Conservation (phyloP, 2,329 filamentous ascomycete genomes). For the Aspergillus sp. region DNA sequence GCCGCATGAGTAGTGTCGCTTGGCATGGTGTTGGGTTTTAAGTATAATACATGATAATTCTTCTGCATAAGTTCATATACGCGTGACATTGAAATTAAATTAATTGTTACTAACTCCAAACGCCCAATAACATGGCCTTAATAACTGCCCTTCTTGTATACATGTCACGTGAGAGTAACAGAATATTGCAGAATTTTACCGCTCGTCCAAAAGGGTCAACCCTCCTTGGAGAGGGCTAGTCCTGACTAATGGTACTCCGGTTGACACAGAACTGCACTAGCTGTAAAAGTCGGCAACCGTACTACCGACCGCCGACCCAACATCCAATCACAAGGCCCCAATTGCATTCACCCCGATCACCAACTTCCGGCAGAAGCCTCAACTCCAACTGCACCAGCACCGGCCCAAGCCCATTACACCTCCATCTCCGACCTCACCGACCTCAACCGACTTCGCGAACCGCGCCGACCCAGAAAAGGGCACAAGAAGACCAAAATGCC, state of each 20-base stretch:
- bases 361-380: slow-evolving; percentile 9
- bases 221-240: too few species aligned
- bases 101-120: background rate
- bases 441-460: background rate
- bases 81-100: background rate
- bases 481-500: slow-evolving; percentile 51
- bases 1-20: slow-evolving; percentile 4
- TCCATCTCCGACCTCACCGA: background rate
- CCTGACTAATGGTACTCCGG: too few species aligned
- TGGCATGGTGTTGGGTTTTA: slow-evolving; percentile 12
- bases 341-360: slow-evolving; percentile 20
- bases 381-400: slow-evolving; percentile 15
- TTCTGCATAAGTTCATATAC: background rate
- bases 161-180: background rate
- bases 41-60: background rate
- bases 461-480: background rate
- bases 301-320: slow-evolving; percentile 21
- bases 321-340: slow-evolving; percentile 29
- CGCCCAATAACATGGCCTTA: background rate
- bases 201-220: too few species aligned
- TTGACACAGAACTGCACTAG: background rate
- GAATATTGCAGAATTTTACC: too few species aligned
- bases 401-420: slow-evolving; percentile 19
- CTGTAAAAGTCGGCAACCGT: background rate
- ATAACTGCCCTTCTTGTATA: background rate